phyloP scores from a whole-genome alignment of 2,329 filamentous ascomycete genomes.

The Falciphora oryzae region DNA sequence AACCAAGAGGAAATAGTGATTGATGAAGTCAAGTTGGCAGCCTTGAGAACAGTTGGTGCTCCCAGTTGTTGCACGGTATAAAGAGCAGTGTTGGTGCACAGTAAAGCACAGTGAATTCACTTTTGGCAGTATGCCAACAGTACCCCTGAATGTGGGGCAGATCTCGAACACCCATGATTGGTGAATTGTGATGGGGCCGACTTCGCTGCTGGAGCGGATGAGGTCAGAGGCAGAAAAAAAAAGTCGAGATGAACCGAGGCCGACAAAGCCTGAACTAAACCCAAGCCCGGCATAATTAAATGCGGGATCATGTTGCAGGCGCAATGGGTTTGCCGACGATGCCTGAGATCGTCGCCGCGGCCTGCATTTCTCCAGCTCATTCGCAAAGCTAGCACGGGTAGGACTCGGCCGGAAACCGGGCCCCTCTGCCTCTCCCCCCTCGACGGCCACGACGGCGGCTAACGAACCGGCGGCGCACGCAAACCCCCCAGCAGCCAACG shows the following conservation, averaged over 20 bases:
- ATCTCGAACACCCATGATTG: not conserved
- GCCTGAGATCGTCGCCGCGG: conserved; percentile 32
- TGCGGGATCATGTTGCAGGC: conserved; percentile 30
- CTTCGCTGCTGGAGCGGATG: not conserved
- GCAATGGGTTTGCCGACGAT: conserved; percentile 49
- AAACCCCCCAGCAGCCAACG: conserved; percentile 20
- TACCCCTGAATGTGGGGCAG: too few species aligned
- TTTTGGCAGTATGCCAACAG: too few species aligned
- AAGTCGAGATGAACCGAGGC: not conserved
- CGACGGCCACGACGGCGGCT: not conserved
- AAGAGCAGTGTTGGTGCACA: too few species aligned
- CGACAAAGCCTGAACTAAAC: not conserved
- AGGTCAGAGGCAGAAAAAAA: conserved; percentile 1
- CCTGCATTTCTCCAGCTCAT: conserved; percentile 25
- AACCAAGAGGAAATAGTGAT: too few species aligned
- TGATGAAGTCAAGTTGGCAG: too few species aligned
- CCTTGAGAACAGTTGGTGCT: too few species aligned
- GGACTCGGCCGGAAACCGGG: conserved; percentile 10
- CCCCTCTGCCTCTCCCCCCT: not conserved
- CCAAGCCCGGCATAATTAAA: conserved; percentile 1
- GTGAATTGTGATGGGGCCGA: not conserved
- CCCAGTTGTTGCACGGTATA: too few species aligned
- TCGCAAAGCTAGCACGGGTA: conserved; percentile 41
- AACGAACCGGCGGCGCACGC: not conserved
- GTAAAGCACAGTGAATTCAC: too few species aligned